Conservation (phyloP, 208 protist genomes). For the Trypanosoma vivax region DNA sequence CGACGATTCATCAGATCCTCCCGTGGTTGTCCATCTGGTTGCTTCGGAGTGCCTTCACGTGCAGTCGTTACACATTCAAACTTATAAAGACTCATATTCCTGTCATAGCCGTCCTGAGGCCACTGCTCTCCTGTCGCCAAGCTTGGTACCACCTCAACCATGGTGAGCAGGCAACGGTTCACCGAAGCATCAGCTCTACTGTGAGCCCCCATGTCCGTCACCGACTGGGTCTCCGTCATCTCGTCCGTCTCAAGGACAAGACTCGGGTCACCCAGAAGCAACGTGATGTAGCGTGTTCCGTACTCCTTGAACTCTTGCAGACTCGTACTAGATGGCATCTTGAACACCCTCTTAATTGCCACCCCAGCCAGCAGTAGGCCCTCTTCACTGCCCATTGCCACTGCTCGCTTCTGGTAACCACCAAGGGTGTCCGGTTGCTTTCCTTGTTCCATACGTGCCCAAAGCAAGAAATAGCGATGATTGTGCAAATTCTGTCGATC, state of each 20-base stretch:
- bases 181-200: constrained; percentile 35
- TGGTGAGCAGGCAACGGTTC: constrained; percentile 78
- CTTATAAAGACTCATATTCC: constrained; percentile 48
- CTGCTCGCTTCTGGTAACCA: constrained; percentile 35
- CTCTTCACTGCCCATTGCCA: constrained; percentile 41
- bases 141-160: constrained; percentile 68
- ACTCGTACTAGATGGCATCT: constrained; percentile 55
- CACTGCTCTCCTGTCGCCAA: constrained; percentile 37
- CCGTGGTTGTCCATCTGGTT: constrained; percentile 12
- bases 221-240: constrained; percentile 53
- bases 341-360: constrained; percentile 76
- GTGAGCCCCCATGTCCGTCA: constrained; percentile 55
- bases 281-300: constrained; percentile 45
- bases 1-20: constrained; percentile 62
- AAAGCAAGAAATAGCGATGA: constrained; percentile 73
- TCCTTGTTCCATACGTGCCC: constrained; percentile 75
- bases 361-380: constrained; percentile 37
- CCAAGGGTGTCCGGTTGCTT: constrained; percentile 14
- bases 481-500: constrained; percentile 33
- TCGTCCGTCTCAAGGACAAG: constrained; percentile 63
- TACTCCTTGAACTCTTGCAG: constrained; percentile 58
- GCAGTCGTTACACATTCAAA: constrained; percentile 61
- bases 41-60: constrained; percentile 7
- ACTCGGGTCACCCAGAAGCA: constrained; percentile 52
- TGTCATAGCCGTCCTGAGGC: constrained; percentile 59